These are phyloP conservation scores for Somion occarium DNA, from an alignment of 1,284 basidiomycete species.

Conservation along the genomic window DNA sequence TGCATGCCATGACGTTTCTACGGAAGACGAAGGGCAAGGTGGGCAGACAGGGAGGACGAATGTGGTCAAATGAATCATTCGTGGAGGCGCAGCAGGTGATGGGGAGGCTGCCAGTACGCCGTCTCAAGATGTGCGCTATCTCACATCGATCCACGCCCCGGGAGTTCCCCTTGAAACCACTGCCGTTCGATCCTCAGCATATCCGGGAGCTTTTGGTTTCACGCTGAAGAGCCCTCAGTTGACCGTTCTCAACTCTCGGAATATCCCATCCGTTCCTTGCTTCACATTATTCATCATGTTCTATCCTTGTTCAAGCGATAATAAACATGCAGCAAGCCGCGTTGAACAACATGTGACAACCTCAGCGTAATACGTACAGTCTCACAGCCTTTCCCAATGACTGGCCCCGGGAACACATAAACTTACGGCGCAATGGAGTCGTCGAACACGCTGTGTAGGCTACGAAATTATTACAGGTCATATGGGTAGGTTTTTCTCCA, in stretches of 20 bases:
- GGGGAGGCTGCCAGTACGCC: background rate
- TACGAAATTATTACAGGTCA: background rate
- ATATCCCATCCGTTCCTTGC: background rate
- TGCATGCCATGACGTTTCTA: background rate
- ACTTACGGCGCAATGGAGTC: too few relatives aligned
- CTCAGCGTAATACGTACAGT: background rate
- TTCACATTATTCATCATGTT: background rate
- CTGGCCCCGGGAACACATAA: too few relatives aligned
- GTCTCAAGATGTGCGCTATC: background rate
- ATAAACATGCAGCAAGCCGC: background rate
- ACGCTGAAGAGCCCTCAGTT: too few relatives aligned
- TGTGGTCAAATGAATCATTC: background rate
- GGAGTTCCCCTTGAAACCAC: background rate
- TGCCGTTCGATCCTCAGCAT: background rate
- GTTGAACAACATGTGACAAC: background rate
- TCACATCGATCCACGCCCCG: background rate
- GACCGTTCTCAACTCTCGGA: background rate
- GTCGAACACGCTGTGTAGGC: too few relatives aligned
- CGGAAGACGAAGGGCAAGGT: background rate
- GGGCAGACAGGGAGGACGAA: background rate
- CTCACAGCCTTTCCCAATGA: background rate
- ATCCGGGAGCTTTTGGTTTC: too few relatives aligned
- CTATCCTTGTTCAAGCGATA: background rate
- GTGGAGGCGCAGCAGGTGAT: background rate
- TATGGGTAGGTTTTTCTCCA: background rate